Evolutionary conservation across 345 rosid species (phyloP), one percentile per base, ranked within the genome.

Genomic region (Fremontodendron californicum): DNA sequence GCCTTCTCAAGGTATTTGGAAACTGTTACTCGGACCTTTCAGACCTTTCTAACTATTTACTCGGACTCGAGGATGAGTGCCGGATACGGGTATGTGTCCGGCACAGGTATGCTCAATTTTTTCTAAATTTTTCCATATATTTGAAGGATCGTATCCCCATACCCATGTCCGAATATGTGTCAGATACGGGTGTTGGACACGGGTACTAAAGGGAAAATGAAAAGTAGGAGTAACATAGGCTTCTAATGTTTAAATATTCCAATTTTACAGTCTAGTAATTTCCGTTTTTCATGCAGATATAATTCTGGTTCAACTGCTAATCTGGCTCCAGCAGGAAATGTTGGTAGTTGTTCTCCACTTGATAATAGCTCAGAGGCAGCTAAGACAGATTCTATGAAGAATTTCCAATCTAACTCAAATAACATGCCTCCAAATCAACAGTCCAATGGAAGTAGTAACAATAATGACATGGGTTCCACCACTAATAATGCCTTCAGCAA

Each of bases 1-100:
- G 89, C 92, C 76, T 87, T 89, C 77, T 84, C 89, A 43, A 89
- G 87, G 89, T 85, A 77, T n/a, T 63, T 65, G 61, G 27, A 54
- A 74, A 62, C 60, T 23, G 37, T 51, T n/a, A n/a, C n/a, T n/a
- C n/a, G n/a, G n/a, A n/a, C n/a, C n/a, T n/a, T n/a, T n/a, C n/a
- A n/a, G n/a, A n/a, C n/a, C n/a, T n/a, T n/a, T n/a, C n/a, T n/a
- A n/a, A n/a, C n/a, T n/a, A n/a, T n/a, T n/a, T n/a, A n/a, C n/a
- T n/a, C n/a, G n/a, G n/a, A n/a, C n/a, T n/a, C n/a, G n/a, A n/a
- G n/a, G n/a, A n/a, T n/a, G n/a, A n/a, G n/a, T n/a, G n/a, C n/a
- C n/a, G n/a, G n/a, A n/a, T n/a, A n/a, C n/a, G n/a, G n/a, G n/a
- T n/a, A n/a, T n/a, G n/a, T n/a, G n/a, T n/a, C n/a, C n/a, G n/a